These are phyloP conservation scores for Hibiscus mutabilis DNA, from an alignment of 345 rosid genomes.

Conservation along the genomic window DNA sequence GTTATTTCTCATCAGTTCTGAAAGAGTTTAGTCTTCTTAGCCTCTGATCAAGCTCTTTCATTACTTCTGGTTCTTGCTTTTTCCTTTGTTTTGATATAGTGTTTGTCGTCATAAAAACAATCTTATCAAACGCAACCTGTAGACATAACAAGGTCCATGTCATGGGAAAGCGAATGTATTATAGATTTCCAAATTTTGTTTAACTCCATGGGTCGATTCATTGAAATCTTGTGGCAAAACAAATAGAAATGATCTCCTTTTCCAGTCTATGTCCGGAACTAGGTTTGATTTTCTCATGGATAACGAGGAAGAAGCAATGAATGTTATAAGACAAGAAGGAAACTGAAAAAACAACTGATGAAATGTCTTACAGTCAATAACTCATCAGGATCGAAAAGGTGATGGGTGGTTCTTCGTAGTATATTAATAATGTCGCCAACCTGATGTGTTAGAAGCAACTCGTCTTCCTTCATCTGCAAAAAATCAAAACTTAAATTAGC, in stretches of 20 bases:
- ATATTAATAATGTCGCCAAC: slow-evolving; percentile 88
- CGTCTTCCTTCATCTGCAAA: slow-evolving; percentile 91
- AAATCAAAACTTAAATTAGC: background rate
- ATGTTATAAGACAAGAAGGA: background rate
- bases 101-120: slow-evolving; percentile 85
- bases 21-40: slow-evolving; percentile 72
- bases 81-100: slow-evolving; percentile 92
- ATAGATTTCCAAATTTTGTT: too few species aligned
- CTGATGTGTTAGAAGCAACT: slow-evolving; percentile 81
- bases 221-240: background rate
- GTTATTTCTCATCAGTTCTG: slow-evolving; percentile 34
- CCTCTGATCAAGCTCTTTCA: slow-evolving; percentile 97
- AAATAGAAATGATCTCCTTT: background rate
- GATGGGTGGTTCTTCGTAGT: slow-evolving; percentile 75
- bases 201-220: too few species aligned
- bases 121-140: slow-evolving; percentile 92
- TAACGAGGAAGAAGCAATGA: background rate
- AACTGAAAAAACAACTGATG: background rate
- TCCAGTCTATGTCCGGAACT: background rate
- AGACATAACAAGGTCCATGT: background rate
- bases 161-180: too few species aligned
- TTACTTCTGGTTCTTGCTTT: slow-evolving; percentile 93
- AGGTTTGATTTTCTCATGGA: background rate
- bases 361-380: slow-evolving; percentile 57
- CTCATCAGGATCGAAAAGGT: slow-evolving; percentile 95